Base-by-base conservation (phyloP, 1,284 basidiomycete genomes). In the Fistulinella cinereoalba region DNA sequence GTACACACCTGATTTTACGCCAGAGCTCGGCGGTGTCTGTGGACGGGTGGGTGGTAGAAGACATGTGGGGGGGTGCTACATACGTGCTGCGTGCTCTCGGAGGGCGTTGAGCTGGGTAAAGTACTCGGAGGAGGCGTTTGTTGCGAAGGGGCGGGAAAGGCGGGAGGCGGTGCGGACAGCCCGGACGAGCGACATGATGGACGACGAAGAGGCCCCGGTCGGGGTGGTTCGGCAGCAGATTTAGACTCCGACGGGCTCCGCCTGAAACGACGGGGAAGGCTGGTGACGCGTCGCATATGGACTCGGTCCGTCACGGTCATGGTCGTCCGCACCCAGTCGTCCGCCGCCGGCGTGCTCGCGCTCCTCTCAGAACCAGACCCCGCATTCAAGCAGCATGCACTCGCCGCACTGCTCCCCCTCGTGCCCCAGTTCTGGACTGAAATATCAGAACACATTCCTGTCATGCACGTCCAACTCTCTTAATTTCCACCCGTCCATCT, bases 361-460 rank as follows among this genome's bases (percentile, higher is more conserved):
- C 77, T 97, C 23, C 80, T 98, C 24, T 81, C 82, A 31, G 91
- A 97, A 67, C 88, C 92, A 45, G 92, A 96, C 55, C 77, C 85
- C 28, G 71, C 86, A 41, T 85, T 97, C 64, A 90, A 93, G 62
- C 83, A 92, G 56, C 88, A 96, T 75, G 95, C 95, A 18, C 82
- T 98, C 58, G 80, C 83, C 49, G 81, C 85, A 45, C 77, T 98
- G 47, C 85, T 85, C 61, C 73, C 80, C 21, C 80, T 97, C 44
- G 91, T 97, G 9, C 83, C 92, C 34, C 86, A 92, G 61, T 97
- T 97, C 70, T 98, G 95, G 94, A 88, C 94, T 44, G 95, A 98
- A 76, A 95, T 97, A 63, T 93, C 92, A 60, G 95, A 98, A 68
- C 83, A 92, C 66, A 85, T 97, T 57, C 79, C 88, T 31, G 75